Evolutionary conservation across 306 rosid genomes (phyloP), one percentile per base, ranked within the genome.

Genomic region (Carpinus viminea): DNA sequence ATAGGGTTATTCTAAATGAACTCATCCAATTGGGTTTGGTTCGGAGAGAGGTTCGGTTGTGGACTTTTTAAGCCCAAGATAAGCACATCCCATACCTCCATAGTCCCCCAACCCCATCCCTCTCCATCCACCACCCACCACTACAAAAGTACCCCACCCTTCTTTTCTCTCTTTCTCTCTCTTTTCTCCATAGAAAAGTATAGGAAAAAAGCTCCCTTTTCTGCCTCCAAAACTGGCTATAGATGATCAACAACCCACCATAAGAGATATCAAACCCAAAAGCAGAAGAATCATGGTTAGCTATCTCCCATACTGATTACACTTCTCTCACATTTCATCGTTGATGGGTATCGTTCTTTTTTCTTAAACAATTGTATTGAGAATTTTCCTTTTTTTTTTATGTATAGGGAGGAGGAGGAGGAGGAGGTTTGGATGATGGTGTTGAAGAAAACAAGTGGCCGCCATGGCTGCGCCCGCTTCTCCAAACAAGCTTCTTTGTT

Each of bases 401-500:
- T 47, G 52, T 79, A 57, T 65, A 85, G 89, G 87, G 66, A 46
- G 80, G 59, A 78, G 83, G 77, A 78, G 82, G 70, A 51, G 80
- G 59, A 78, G 83, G 78, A 75, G 80, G 51, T 80, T 59, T 56
- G 9, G 66, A 45, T 8, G 80, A 78, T 50, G 66, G 75, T 60
- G 75, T 75, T 17, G 89, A 79, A 52, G 89, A 84, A 70, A 79
- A 51, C 34, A 86, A 80, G 76, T 90, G 93, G 93, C 93, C 93
- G 53, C 85, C 86, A 26, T 90, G 91, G 93, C 72, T 90, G 65
- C 45, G 18, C 66, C 91, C 93, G 16, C 90, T 90, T 82, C 85
- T 90, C 1, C 69, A 78, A 80, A 84, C 91, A 48, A 88, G 81
- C 20, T 90, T 90, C 89, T 90, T 90, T 78, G 89, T 86, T 78